phyloP scores from a whole-genome alignment of 2,329 filamentous ascomycete species.

The Cytospora paraplurivora region DNA sequence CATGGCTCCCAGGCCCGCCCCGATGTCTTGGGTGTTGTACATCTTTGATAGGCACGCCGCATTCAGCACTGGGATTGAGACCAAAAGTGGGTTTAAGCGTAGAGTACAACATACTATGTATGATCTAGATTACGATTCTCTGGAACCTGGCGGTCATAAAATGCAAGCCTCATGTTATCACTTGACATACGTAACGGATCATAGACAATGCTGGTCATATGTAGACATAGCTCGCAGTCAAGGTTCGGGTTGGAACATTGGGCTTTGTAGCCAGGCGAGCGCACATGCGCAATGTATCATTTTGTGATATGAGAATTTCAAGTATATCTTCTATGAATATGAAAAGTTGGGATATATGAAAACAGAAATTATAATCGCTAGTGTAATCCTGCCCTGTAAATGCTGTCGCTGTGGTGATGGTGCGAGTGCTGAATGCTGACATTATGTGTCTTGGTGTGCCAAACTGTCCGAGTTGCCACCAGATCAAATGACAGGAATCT shows the following conservation, averaged over 20 bases:
- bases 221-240: neutral
- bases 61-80: neutral
- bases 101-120: no score
- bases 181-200: conserved; percentile 40
- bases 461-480: no score
- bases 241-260: neutral
- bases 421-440: no score
- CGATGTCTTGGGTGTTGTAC: conserved; percentile 19
- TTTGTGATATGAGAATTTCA: neutral
- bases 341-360: no score
- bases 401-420: no score
- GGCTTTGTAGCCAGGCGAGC: no score
- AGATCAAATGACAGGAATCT: no score
- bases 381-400: no score
- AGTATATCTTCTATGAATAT: no score
- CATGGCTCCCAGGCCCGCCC: conserved; percentile 1
- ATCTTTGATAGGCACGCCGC: conserved; percentile 22
- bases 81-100: neutral
- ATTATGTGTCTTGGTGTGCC: no score
- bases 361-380: no score
- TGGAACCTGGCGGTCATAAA: conserved; percentile 22
- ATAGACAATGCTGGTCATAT: neutral
- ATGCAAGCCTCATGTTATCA: conserved; percentile 29
- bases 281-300: no score
- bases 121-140: neutral